These are phyloP conservation scores for Talaromyces amestolkiae DNA, from an alignment of 2,329 filamentous ascomycete genomes.

Conservation along the genomic window DNA sequence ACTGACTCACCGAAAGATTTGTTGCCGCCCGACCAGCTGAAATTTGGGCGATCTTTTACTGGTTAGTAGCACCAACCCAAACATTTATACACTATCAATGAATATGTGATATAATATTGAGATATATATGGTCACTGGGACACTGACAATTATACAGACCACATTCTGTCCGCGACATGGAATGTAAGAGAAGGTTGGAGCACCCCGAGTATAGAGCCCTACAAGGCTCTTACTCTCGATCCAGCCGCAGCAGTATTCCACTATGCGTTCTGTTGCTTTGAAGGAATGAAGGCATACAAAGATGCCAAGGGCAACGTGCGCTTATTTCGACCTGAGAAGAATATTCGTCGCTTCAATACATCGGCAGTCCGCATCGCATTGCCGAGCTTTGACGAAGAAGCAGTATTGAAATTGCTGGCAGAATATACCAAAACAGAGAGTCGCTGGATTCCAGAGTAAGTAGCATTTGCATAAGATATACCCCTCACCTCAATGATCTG, in stretches of 20 bases:
- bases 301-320: slow-evolving; percentile 68
- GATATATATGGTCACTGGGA: background rate
- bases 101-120: background rate
- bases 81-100: background rate
- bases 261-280: slow-evolving; percentile 90
- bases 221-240: slow-evolving; percentile 73
- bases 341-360: slow-evolving; percentile 59
- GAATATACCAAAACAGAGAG: slow-evolving; percentile 77
- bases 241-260: slow-evolving; percentile 79
- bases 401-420: slow-evolving; percentile 76
- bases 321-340: slow-evolving; percentile 73
- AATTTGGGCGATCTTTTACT: slow-evolving; percentile 19
- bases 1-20: slow-evolving; percentile 11
- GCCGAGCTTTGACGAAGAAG: slow-evolving; percentile 73
- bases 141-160: slow-evolving; percentile 52
- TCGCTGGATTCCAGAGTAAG: slow-evolving; percentile 80
- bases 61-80: slow-evolving; percentile 47
- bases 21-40: slow-evolving; percentile 16
- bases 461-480: slow-evolving; percentile 11
- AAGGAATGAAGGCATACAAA: slow-evolving; percentile 74
- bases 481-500: background rate
- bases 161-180: slow-evolving; percentile 81
- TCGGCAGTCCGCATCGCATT: slow-evolving; percentile 60
- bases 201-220: slow-evolving; percentile 70
- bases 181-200: slow-evolving; percentile 65